These are phyloP conservation scores for Euphorbia lathyris DNA, from an alignment of 345 rosid species.

Conservation along the genomic window DNA sequence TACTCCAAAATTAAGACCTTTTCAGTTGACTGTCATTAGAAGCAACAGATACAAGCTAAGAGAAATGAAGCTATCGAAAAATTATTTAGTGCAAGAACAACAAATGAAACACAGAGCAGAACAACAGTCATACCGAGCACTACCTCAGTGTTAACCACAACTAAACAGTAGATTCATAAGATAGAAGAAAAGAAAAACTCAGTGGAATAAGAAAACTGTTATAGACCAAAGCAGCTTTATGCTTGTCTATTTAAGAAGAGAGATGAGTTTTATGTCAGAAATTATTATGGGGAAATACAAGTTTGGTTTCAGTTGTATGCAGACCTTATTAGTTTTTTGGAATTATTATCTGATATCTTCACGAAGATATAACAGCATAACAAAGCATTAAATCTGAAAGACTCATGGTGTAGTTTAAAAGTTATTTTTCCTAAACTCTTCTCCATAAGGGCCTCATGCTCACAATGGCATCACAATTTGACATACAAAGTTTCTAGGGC, in stretches of 20 bases:
- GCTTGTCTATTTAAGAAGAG: too few species aligned
- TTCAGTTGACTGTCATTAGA: conserved; percentile 66
- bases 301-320: neutral
- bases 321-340: neutral
- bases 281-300: neutral
- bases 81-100: neutral
- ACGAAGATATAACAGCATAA: neutral
- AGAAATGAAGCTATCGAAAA: conserved; percentile 9
- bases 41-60: conserved; percentile 11
- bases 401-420: neutral
- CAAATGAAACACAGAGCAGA: conserved; percentile 3
- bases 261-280: neutral
- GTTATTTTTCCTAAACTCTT: neutral
- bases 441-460: neutral
- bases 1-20: conserved; percentile 84
- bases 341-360: neutral
- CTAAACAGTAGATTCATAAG: neutral
- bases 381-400: neutral
- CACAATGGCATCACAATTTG: neutral
- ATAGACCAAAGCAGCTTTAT: neutral
- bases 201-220: neutral
- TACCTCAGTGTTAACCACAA: neutral
- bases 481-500: neutral
- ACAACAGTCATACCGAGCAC: neutral
- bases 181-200: neutral